phyloP scores from a whole-genome alignment of 1,284 basidiomycete species.

The Microbotryomycetes sp. region DNA sequence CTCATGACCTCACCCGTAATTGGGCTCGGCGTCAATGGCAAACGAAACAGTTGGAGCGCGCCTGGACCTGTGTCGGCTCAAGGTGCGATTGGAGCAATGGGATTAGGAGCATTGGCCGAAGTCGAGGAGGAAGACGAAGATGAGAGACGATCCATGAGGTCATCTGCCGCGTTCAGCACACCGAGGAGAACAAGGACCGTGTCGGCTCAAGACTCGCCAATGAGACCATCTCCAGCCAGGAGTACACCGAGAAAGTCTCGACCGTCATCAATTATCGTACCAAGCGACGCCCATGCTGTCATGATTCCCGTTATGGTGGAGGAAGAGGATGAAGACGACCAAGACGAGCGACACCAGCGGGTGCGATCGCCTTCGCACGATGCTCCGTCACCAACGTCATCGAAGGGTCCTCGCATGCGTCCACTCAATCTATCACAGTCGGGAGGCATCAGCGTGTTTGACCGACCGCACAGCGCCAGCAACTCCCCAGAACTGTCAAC shows the following conservation, averaged over 20 bases:
- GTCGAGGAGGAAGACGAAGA: constrained; percentile 33
- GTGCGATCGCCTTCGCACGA: not conserved
- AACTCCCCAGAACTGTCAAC: constrained; percentile 2
- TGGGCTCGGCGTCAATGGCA: constrained; percentile 19
- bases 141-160: constrained; percentile 1
- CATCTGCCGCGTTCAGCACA: not conserved
- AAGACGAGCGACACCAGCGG: constrained; percentile 1
- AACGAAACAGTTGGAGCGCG: constrained; percentile 27
- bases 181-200: not conserved
- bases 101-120: constrained; percentile 27
- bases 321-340: not conserved
- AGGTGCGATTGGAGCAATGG: constrained; percentile 27
- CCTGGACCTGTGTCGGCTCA: constrained; percentile 7
- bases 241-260: constrained; percentile 17
- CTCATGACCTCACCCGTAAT: constrained; percentile 22
- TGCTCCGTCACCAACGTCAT: not conserved
- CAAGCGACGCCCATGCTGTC: not conserved
- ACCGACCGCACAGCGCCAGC: not conserved
- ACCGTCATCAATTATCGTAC: constrained; percentile 6
- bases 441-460: not conserved
- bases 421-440: not conserved
- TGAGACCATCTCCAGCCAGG: constrained; percentile 8
- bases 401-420: not conserved
- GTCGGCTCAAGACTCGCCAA: not conserved
- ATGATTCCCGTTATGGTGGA: constrained; percentile 1